Evolutionary conservation across 805 yeast genomes (phyloP), one percentile per base, ranked within the genome.

Genomic region (Lachancea fermentati): DNA sequence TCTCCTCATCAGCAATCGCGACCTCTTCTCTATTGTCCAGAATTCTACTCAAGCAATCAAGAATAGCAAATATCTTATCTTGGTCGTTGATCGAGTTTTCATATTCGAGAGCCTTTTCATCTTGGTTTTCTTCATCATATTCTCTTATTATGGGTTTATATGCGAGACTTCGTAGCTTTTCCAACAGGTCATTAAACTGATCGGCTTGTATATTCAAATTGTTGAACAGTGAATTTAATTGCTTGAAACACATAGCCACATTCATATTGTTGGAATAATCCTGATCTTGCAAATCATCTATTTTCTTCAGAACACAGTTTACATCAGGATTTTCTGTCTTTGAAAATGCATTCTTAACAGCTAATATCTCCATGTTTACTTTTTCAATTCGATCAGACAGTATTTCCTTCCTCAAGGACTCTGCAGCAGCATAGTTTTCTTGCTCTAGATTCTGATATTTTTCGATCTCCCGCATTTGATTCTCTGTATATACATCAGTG

Each of bases 101-200:
- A 59, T 89, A 93, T 52, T 88, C 97, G 36, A 78, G 83, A 11
- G 89, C 88, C 38, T 80, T 78, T 12, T 53, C 59, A 2, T 79
- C 78, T 28, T 55, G 56, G 24, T 46, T 41, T 2, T 43, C 47
- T n/a, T 50, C 51, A 11, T 45, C 43, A 34, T 52, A 55, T 9
- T 52, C 52, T 19, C 48, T 59, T 3, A 46, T 39, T 11, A 65
- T 58, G 2, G 68, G 58, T 19, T 58, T 47, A 18, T 47, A 51
- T 5, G 57, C 46, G 14, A 51, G 19, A 7, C 32, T 47, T n/a
- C 36, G 36, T 12, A 56, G 39, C 4, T 52, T 45, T 6, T 38
- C 35, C 9, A 50, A 29, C 5, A 53, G 34, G 2, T 26, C 35
- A 30, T 56, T 60, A 16, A 60, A 51, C 19, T 58, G 57, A 1